Conservation (phyloP, 148 eudicot genomes). For the Mesembryanthemum crystallinum region DNA sequence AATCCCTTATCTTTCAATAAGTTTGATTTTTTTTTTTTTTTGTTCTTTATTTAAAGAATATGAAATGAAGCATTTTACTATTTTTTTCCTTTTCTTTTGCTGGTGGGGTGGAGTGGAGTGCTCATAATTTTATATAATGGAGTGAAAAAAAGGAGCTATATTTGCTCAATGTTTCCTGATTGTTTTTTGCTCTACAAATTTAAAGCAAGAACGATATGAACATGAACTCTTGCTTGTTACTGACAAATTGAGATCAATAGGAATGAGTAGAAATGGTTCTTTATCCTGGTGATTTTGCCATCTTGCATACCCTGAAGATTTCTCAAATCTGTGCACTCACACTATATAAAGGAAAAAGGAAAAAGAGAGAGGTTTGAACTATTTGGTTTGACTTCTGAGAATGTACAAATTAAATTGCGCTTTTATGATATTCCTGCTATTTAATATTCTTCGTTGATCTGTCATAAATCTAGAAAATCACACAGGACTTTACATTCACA, state of each 20-base stretch:
- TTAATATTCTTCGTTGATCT: not conserved
- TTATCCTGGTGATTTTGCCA: not conserved
- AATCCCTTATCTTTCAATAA: too few species aligned
- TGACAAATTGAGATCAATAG: not conserved
- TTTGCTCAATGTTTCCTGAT: too few species aligned
- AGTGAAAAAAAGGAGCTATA: too few species aligned
- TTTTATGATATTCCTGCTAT: not conserved
- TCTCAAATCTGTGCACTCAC: not conserved
- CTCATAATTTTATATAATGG: too few species aligned
- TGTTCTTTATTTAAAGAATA: too few species aligned
- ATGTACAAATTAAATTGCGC: not conserved
- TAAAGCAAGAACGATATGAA: not conserved
- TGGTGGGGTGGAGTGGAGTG: too few species aligned
- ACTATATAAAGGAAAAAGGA: not conserved
- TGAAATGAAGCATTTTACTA: too few species aligned
- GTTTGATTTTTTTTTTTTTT: too few species aligned
- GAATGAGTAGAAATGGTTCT: not conserved
- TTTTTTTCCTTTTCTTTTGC: too few species aligned
- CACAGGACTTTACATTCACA: not conserved
- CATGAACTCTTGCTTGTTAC: not conserved
- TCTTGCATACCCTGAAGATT: not conserved
- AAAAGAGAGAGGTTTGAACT: not conserved
- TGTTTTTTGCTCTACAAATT: not conserved
- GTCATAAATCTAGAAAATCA: not conserved
- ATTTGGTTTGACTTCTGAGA: not conserved